phyloP scores from a whole-genome alignment of 2,329 filamentous ascomycete species.

The Neonectria hederae region DNA sequence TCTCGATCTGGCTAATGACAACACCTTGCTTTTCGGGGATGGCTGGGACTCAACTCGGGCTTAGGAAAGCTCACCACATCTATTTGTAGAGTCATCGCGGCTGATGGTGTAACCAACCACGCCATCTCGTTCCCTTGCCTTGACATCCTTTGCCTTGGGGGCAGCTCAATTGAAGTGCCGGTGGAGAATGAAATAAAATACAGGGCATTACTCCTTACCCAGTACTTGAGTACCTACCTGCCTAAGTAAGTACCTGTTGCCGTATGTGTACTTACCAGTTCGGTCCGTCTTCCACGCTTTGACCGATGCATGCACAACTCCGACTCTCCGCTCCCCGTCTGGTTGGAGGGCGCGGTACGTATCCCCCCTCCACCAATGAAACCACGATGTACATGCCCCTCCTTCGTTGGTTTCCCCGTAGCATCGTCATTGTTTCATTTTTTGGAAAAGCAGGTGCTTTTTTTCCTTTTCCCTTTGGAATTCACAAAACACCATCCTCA shows the following conservation, averaged over 20 bases:
- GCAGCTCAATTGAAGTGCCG: not conserved
- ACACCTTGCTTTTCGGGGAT: constrained; percentile 2
- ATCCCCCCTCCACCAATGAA: not conserved
- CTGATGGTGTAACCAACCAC: not conserved
- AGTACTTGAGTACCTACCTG: too few relatives aligned
- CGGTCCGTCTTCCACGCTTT: not conserved
- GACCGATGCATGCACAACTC: not conserved
- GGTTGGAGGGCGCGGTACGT: not conserved
- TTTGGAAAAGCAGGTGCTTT: not conserved
- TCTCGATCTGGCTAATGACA: constrained; percentile 1
- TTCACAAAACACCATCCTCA: constrained; percentile 1
- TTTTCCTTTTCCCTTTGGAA: not conserved
- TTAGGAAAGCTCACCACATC: too few relatives aligned
- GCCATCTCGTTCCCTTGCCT: too few relatives aligned
- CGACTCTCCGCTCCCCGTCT: not conserved
- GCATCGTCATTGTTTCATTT: not conserved
- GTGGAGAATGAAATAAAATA: too few relatives aligned
- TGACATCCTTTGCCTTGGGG: too few relatives aligned
- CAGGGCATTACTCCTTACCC: too few relatives aligned
- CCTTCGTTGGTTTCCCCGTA: not conserved
- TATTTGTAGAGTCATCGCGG: not conserved
- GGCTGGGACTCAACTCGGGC: not conserved
- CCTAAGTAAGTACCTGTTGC: not conserved
- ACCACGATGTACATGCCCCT: constrained; percentile 4
- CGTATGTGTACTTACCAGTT: not conserved